Conservation (phyloP, 257 asterid species). For the Solanum piurae region DNA sequence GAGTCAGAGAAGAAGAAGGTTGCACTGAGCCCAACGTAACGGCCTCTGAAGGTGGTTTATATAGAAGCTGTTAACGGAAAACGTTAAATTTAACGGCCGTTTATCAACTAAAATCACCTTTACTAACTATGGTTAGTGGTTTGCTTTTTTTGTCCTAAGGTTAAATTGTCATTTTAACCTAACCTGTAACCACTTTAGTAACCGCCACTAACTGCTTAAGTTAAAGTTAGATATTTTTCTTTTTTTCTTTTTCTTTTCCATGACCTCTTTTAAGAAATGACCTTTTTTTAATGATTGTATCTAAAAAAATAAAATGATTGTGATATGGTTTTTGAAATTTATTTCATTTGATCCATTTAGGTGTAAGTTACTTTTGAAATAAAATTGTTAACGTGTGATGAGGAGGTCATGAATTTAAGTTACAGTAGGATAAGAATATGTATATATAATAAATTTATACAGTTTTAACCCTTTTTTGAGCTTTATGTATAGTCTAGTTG, state of each 20-base stretch:
- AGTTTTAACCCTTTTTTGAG: too few species aligned
- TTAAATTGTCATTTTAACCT: not conserved
- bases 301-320: not conserved
- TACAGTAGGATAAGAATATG: not conserved
- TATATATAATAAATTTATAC: too few species aligned
- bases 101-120: conserved; percentile 15
- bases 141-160: not conserved
- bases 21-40: conserved; percentile 50
- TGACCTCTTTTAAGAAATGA: not conserved
- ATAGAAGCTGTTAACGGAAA: conserved; percentile 30
- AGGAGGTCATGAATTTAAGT: not conserved
- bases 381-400: not conserved
- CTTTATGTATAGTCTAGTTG: not conserved
- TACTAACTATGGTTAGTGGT: conserved; percentile 18
- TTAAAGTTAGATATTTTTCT: not conserved
- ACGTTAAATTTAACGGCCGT: conserved; percentile 52
- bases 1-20: conserved; percentile 8
- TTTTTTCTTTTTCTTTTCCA: not conserved
- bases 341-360: not conserved
- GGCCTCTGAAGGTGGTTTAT: conserved; percentile 38
- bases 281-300: not conserved
- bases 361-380: not conserved
- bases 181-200: conserved; percentile 18
- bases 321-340: not conserved
- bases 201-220: conserved; percentile 30